A percentile compares a stretch with the other conserved stretches of the same genome.
These are phyloP conservation scores for Podospora pseudoanserina DNA, from an alignment of 495 filamentous ascomycete species.

Conservation along the genomic window DNA sequence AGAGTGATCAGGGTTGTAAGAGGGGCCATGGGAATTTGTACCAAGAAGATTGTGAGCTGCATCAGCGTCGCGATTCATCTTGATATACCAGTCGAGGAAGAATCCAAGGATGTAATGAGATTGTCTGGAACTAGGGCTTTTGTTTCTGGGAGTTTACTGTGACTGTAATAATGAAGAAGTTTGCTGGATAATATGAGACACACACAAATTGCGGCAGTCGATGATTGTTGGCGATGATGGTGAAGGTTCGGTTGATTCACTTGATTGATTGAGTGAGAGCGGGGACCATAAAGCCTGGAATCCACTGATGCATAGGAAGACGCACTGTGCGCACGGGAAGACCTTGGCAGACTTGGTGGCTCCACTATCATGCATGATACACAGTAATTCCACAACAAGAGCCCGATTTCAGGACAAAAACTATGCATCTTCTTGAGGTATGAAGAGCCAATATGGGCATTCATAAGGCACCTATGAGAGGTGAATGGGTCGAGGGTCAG, in stretches of 20 bases:
- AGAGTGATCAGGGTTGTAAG: neutral
- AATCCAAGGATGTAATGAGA: neutral
- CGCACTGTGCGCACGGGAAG: neutral
- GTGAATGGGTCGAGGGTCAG: too few species aligned
- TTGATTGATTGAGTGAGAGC: neutral
- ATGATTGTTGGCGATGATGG: neutral
- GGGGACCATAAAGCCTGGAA: neutral
- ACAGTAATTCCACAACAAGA: too few species aligned
- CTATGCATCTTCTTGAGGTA: too few species aligned
- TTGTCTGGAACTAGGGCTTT: neutral
- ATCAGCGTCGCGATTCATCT: neutral
- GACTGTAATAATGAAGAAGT: neutral
- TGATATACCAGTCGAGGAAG: neutral
- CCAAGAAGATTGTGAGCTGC: neutral
- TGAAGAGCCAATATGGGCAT: too few species aligned
- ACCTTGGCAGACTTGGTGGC: neutral
- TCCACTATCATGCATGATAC: too few species aligned
- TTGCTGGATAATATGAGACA: neutral
- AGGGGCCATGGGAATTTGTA: neutral
- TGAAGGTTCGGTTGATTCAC: neutral
- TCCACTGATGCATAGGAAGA: neutral
- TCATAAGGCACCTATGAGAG: too few species aligned
- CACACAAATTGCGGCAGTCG: too few species aligned
- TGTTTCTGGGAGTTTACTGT: neutral
- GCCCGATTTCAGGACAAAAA: too few species aligned